These are phyloP conservation scores for Hanseniaspora thailandica DNA, from an alignment of 805 yeast species.

Conservation along the genomic window DNA sequence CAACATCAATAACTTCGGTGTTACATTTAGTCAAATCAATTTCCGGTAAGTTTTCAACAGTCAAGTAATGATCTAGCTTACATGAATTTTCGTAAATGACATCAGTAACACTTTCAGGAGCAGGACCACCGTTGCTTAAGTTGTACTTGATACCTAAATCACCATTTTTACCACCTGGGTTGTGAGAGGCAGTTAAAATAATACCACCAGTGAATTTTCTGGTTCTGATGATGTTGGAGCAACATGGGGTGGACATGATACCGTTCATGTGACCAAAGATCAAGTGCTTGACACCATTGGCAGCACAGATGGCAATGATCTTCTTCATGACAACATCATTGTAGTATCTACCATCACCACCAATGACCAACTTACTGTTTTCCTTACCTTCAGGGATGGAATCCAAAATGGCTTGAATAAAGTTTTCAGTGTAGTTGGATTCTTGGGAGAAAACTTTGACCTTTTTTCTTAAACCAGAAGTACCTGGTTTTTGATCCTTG, in stretches of 20 bases:
- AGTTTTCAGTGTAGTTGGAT: conserved; percentile 78
- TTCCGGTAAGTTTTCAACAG: conserved; percentile 45
- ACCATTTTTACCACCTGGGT: conserved; percentile 90
- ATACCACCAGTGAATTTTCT: conserved; percentile 79
- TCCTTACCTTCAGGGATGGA: conserved; percentile 83
- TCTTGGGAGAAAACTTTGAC: conserved; percentile 67
- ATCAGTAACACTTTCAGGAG: conserved; percentile 89
- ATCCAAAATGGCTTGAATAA: conserved; percentile 71
- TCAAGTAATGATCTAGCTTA: conserved; percentile 48
- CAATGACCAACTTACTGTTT: conserved; percentile 70
- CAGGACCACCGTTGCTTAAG: conserved; percentile 93
- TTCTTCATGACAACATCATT: conserved; percentile 69
- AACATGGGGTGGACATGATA: conserved; percentile 87
- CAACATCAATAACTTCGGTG: conserved; percentile 11
- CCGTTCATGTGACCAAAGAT: conserved; percentile 75
- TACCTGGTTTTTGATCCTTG: conserved; percentile 92
- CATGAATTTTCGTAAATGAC: conserved; percentile 65
- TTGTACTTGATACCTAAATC: conserved; percentile 95
- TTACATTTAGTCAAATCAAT: conserved; percentile 58
- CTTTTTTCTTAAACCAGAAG: conserved; percentile 91
- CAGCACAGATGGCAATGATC: conserved; percentile 76
- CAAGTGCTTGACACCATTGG: conserved; percentile 76
- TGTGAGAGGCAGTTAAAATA: conserved; percentile 90
- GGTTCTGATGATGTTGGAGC: conserved; percentile 81
- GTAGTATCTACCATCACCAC: conserved; percentile 95